Base-by-base conservation (phyloP, 352 stramenopile genomes). In the Phytopythium sindhum region DNA sequence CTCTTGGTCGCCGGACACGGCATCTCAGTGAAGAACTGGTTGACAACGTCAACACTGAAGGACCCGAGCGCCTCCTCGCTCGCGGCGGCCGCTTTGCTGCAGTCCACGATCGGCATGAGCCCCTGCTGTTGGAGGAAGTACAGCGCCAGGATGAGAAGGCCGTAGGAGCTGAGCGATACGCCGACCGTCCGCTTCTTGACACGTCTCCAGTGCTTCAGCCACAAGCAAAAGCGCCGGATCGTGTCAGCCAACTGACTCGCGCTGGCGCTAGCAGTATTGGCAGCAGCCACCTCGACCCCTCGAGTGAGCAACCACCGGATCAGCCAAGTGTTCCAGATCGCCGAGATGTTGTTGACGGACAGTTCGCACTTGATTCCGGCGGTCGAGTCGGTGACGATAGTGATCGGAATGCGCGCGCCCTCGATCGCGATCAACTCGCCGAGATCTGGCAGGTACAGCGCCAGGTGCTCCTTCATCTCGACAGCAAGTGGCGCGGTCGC, bases 281-380 rank as follows among this genome's bases (percentile, higher is more conserved):
- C 33, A 1, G 41, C 17, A 6, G 48, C 28, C 1, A 31, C 24
- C 10, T 15, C 33, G 54, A 50, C 53, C 9, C 59, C 66, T 51
- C 66, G 53, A 3, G 54, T 39, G 47, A 89, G 63, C 9, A 83
- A 29, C 51, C 64, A 68, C 19, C 65, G 58, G 26, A 90, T 64
- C 11, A 95, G 77, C 51, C 79, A 70, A 24, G 84, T 89, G 67
- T 95, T 95, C 83, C 81, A 95, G 14, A 95, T 61, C 21, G 86
- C 84, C 5, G 86, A 54, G n/a, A 88, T 28, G 63, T 95, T 95
- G 67, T 95, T 95, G 55, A 95, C 69, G 35, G 82, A 93, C 6
- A 95, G 56, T 53, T 95, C 86, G 45, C 85, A 91, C 33, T 71
- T 66, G 15, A 93, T 48, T 0, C 60, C 37, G 1, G 73, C 75